Conservation (phyloP, 306 rosid genomes). For the Delonix regia region DNA sequence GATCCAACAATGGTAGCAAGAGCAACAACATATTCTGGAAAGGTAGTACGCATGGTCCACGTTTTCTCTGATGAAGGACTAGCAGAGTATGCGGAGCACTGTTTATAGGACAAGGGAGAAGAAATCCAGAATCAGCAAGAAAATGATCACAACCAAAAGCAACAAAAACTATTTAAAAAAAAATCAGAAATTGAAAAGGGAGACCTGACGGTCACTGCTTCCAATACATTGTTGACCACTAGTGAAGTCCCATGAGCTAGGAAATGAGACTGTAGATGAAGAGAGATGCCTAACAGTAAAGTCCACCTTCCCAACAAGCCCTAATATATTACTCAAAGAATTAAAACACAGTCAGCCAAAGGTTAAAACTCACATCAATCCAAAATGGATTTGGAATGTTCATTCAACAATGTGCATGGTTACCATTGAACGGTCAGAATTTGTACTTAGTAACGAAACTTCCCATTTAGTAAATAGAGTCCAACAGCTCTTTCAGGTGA, state of each 20-base stretch:
- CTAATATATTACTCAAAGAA: conserved; percentile 44
- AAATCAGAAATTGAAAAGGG: not conserved
- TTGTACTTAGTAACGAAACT: not conserved
- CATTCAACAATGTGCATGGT: not conserved
- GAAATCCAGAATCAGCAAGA: conserved; percentile 32
- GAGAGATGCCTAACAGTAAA: conserved; percentile 93
- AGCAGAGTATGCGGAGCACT: conserved; percentile 86
- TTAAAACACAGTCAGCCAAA: conserved; percentile 25
- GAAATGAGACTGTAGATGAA: conserved; percentile 68
- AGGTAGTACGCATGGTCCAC: conserved; percentile 91
- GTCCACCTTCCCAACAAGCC: conserved; percentile 90
- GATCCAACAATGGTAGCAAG: conserved; percentile 96
- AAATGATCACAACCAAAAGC: conserved; percentile 3
- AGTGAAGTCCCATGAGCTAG: conserved; percentile 52
- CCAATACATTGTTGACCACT: conserved; percentile 69
- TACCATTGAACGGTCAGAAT: not conserved
- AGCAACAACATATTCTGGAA: conserved; percentile 95
- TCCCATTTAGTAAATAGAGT: not conserved
- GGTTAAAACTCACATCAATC: conserved; percentile 9
- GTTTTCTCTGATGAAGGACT: conserved; percentile 82
- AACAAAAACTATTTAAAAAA: not conserved
- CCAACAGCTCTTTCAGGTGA: not conserved
- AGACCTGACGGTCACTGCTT: conserved; percentile 61
- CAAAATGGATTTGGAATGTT: not conserved
- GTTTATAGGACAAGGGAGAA: conserved; percentile 10